Evolutionary conservation across 805 yeast genomes (phyloP).

Genomic region (Candida saitoana): DNA sequence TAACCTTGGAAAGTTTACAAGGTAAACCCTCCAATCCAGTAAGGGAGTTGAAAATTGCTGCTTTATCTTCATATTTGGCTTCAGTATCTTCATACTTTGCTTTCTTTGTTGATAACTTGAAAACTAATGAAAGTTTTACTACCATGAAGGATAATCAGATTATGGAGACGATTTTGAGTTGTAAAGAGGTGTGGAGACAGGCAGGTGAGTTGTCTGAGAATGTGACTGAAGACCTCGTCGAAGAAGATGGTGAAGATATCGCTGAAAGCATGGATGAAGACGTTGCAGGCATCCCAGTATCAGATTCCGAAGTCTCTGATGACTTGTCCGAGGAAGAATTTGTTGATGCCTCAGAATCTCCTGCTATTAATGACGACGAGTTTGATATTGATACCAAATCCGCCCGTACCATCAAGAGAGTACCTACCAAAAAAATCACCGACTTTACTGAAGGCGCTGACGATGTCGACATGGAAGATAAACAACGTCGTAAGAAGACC

Average conservation of each 20-base stretch:
- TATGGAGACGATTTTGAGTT: constrained; percentile 78
- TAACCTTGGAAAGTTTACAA: constrained; percentile 10
- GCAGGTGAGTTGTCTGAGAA: constrained; percentile 51
- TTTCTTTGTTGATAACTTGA: constrained; percentile 55
- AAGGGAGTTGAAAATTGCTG: constrained; percentile 52
- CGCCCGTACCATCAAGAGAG: constrained; percentile 48
- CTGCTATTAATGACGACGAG: constrained; percentile 17
- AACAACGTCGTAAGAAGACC: constrained; percentile 70
- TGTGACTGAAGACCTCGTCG: constrained; percentile 4
- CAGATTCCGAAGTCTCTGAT: constrained; percentile 9
- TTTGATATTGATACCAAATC: constrained; percentile 50
- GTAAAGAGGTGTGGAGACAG: constrained; percentile 87
- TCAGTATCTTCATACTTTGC: constrained; percentile 77
- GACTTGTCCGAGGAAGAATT: constrained; percentile 17
- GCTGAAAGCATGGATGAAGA: too few relatives aligned
- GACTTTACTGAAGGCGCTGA: constrained; percentile 71
- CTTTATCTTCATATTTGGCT: constrained; percentile 76
- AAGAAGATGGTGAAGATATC: constrained; percentile 11
- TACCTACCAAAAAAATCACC: constrained; percentile 12
- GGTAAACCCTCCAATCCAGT: constrained; percentile 27
- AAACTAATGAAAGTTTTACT: constrained; percentile 48
- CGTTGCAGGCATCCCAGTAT: constrained; percentile 7
- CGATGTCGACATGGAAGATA: constrained; percentile 83
- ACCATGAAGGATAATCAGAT: constrained; percentile 82
- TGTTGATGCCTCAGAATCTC: constrained; percentile 15